phyloP scores from a whole-genome alignment of 352 stramenopile species.

The Globisporangium emineosum region DNA sequence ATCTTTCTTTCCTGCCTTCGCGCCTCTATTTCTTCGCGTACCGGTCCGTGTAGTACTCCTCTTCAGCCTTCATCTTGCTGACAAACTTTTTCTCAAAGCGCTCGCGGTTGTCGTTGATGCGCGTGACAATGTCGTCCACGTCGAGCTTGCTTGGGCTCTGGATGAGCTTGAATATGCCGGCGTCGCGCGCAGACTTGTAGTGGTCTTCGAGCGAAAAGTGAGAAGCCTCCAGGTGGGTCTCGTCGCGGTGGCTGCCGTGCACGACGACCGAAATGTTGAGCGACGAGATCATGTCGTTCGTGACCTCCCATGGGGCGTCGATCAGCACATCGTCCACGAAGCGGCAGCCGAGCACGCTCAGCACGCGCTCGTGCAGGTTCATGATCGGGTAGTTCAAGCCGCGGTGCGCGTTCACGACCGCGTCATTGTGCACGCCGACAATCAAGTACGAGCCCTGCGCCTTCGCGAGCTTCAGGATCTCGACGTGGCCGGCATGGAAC shows the following conservation, averaged over 20 bases:
- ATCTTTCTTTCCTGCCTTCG: not conserved
- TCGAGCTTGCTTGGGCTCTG: slow-evolving; percentile 71
- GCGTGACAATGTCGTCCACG: slow-evolving; percentile 85
- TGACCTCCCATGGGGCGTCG: slow-evolving; percentile 94
- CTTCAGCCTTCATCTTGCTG: slow-evolving; percentile 92
- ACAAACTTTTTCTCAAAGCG: slow-evolving; percentile 92
- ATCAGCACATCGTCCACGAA: slow-evolving; percentile 99
- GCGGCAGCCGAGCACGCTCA: slow-evolving; percentile 95
- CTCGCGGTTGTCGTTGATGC: slow-evolving; percentile 88
- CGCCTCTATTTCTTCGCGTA: slow-evolving; percentile 53
- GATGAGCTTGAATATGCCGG: slow-evolving; percentile 83
- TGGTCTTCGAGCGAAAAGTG: slow-evolving; percentile 73
- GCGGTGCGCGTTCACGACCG: slow-evolving; percentile 85
- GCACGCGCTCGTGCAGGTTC: slow-evolving; percentile 97
- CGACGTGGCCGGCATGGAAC: slow-evolving; percentile 98
- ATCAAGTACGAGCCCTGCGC: slow-evolving; percentile 94
- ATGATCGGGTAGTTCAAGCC: slow-evolving; percentile 96
- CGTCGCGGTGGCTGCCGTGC: slow-evolving; percentile 84
- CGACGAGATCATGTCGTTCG: slow-evolving; percentile 95
- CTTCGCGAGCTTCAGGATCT: slow-evolving; percentile 93
- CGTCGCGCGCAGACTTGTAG: slow-evolving; percentile 75
- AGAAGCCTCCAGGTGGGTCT: slow-evolving; percentile 48
- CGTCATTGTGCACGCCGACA: slow-evolving; percentile 96
- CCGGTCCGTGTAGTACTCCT: slow-evolving; percentile 90
- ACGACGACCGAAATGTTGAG: slow-evolving; percentile 84